These are phyloP conservation scores for Pseudogymnoascus sp. DNA, from an alignment of 2,329 filamentous ascomycete genomes.

Conservation along the genomic window DNA sequence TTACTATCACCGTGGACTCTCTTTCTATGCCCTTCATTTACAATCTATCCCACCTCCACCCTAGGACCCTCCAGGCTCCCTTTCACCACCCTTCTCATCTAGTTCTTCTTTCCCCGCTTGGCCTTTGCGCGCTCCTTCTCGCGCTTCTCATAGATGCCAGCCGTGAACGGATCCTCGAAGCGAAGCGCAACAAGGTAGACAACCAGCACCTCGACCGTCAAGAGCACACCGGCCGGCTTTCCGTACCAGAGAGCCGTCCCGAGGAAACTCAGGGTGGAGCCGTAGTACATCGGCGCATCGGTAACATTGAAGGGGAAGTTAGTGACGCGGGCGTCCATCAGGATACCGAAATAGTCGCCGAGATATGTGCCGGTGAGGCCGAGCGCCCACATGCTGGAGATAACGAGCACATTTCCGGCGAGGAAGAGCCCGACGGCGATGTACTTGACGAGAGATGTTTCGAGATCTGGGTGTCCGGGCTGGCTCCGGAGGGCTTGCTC, in stretches of 20 bases:
- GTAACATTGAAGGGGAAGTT: constrained; percentile 94
- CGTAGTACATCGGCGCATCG: constrained; percentile 91
- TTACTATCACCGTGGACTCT: neutral
- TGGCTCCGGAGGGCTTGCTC: constrained; percentile 69
- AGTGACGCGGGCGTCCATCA: constrained; percentile 92
- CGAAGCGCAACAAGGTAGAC: constrained; percentile 73
- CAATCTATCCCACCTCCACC: neutral
- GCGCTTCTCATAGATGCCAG: constrained; percentile 83
- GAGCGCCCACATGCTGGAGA: constrained; percentile 83
- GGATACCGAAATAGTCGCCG: constrained; percentile 96
- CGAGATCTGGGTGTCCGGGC: constrained; percentile 66
- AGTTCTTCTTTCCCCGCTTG: constrained; percentile 26
- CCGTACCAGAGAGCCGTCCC: constrained; percentile 77
- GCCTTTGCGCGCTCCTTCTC: constrained; percentile 47
- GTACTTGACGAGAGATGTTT: constrained; percentile 48
- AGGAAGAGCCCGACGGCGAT: constrained; percentile 64
- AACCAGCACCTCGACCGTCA: constrained; percentile 65
- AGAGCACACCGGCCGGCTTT: constrained; percentile 73
- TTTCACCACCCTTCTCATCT: constrained; percentile 16
- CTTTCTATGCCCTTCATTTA: neutral
- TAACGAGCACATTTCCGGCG: constrained; percentile 71
- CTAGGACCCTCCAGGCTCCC: neutral
- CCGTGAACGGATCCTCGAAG: constrained; percentile 93
- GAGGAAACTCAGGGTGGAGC: constrained; percentile 84
- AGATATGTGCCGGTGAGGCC: constrained; percentile 94